A percentile compares a stretch with the other conserved stretches of the same genome.
Conservation (phyloP, 768 basidiomycete genomes). For the Russula brevipes region DNA sequence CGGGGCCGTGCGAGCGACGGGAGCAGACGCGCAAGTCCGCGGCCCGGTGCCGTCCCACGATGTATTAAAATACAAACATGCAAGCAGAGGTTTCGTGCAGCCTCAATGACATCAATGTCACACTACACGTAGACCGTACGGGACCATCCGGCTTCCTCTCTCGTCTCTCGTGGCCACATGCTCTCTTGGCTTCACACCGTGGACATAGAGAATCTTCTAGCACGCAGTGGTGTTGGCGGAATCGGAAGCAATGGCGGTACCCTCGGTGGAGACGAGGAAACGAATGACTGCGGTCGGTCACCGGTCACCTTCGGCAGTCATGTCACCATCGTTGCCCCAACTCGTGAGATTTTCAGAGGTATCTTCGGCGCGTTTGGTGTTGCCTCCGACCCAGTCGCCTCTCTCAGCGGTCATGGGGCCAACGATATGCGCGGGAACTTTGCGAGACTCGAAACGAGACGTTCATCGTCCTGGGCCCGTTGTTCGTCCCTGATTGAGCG, state of each 20-base stretch:
- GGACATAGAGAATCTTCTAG: constrained; percentile 8
- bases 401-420: neutral
- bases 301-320: neutral
- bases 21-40: neutral
- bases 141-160: constrained; percentile 8
- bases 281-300: neutral
- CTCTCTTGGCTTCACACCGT: constrained; percentile 21
- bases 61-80: too few relatives aligned
- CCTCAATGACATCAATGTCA: constrained; percentile 4
- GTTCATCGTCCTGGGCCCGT: neutral
- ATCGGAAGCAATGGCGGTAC: neutral
- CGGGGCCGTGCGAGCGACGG: neutral
- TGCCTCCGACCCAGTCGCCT: neutral
- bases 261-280: neutral
- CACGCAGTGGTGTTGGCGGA: neutral
- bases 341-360: neutral
- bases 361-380: neutral
- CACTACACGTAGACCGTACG: constrained; percentile 7
- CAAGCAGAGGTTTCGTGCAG: too few relatives aligned
- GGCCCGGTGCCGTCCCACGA: neutral
- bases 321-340: neutral
- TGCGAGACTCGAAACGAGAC: neutral
- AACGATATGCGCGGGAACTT: neutral
- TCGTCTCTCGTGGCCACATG: constrained; percentile 16
- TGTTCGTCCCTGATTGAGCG: neutral